A percentile compares a stretch with the other conserved stretches of the same genome.
These are phyloP conservation scores for Rhamnella rubrinervis DNA, from an alignment of 331 rosid genomes.

Conservation along the genomic window DNA sequence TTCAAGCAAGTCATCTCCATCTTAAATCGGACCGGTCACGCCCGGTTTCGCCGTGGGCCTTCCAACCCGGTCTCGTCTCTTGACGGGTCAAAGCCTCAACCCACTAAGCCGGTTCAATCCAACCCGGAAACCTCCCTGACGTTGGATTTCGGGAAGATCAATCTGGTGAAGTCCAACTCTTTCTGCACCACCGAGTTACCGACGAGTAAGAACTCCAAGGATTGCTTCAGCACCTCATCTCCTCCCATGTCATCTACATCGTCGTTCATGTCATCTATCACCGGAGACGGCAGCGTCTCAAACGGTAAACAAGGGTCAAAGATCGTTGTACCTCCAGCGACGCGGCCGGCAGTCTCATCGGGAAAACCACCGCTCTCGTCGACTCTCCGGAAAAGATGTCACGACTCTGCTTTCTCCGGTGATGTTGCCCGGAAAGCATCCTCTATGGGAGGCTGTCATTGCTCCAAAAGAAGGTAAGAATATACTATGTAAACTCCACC, in stretches of 20 bases:
- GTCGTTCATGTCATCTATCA: constrained; percentile 59
- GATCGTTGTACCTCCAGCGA: constrained; percentile 26
- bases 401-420: constrained; percentile 34
- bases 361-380: constrained; percentile 72
- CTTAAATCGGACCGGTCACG: constrained; percentile 82
- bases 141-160: constrained; percentile 11
- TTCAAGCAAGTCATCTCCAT: constrained; percentile 69
- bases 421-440: constrained; percentile 31
- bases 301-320: constrained; percentile 50
- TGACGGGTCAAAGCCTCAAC: background rate
- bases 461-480: constrained; percentile 74
- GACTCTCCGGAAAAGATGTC: constrained; percentile 55
- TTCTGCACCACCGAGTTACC: constrained; percentile 14
- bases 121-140: constrained; percentile 10
- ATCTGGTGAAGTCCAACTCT: background rate
- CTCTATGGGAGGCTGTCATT: constrained; percentile 61
- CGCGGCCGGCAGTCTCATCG: constrained; percentile 17
- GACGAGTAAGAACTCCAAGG: constrained; percentile 23
- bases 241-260: constrained; percentile 63
- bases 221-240: constrained; percentile 28
- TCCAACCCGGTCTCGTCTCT: background rate
- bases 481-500: background rate
- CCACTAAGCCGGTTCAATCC: background rate
- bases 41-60: constrained; percentile 87
- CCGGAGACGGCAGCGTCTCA: constrained; percentile 82